Conservation (phyloP, 1,139 yeast species). For the Meyerozyma carpophila region DNA sequence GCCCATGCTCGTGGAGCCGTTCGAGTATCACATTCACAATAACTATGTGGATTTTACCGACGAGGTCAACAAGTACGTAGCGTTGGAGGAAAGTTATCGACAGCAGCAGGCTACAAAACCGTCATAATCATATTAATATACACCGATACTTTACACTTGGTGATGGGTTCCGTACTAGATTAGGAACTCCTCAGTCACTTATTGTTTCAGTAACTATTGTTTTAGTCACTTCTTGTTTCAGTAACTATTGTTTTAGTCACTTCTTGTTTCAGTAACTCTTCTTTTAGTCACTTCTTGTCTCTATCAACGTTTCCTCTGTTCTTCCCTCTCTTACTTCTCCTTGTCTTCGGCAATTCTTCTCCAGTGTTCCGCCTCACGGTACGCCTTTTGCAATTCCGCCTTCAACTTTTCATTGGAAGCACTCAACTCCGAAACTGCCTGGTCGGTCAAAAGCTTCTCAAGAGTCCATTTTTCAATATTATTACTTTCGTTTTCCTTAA, state of each 20-base stretch:
- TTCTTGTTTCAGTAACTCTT: too few relatives aligned
- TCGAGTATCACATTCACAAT: constrained; percentile 22
- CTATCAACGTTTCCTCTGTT: too few relatives aligned
- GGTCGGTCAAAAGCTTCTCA: constrained; percentile 87
- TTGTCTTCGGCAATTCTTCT: constrained; percentile 41
- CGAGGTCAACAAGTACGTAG: constrained; percentile 17
- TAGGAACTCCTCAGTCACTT: too few relatives aligned
- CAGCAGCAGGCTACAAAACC: neutral
- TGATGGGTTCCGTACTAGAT: too few relatives aligned
- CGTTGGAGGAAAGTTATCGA: constrained; percentile 11
- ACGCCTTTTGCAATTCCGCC: constrained; percentile 81
- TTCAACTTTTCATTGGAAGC: constrained; percentile 76
- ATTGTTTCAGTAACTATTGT: too few relatives aligned
- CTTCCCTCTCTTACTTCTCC: constrained; percentile 6
- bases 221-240: too few relatives aligned
- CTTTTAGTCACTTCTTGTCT: too few relatives aligned
- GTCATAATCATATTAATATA: neutral
- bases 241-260: too few relatives aligned
- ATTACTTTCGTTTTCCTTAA: constrained; percentile 82
- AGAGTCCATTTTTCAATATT: constrained; percentile 92
- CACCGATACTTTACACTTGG: neutral
- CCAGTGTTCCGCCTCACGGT: constrained; percentile 84
- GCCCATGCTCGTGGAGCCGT: constrained; percentile 34
- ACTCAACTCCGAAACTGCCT: constrained; percentile 76
- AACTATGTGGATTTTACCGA: constrained; percentile 23